These are phyloP conservation scores for Lentinula lateritia DNA, from an alignment of 768 basidiomycete genomes.

Conservation along the genomic window DNA sequence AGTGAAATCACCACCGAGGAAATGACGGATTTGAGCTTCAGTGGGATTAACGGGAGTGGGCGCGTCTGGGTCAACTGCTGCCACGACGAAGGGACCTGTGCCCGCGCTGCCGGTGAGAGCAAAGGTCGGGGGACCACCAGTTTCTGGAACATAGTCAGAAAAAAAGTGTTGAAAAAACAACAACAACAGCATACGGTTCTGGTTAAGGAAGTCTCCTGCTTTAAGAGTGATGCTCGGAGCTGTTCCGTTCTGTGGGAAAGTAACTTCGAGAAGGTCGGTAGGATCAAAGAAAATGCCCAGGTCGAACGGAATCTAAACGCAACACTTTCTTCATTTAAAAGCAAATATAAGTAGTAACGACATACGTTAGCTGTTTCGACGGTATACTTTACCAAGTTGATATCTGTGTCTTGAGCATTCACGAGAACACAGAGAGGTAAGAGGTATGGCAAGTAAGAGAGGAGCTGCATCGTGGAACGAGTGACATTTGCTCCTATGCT, in stretches of 20 bases:
- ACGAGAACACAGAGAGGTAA: conserved; percentile 2
- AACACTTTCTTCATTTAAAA: background rate
- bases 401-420: background rate
- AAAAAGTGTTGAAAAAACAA: background rate
- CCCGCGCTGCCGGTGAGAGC: conserved; percentile 14
- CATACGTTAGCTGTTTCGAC: background rate
- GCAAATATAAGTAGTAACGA: background rate
- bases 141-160: conserved; percentile 19
- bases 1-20: conserved; percentile 38
- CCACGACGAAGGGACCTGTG: conserved; percentile 40
- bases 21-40: conserved; percentile 40
- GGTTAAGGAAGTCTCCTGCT: conserved; percentile 16
- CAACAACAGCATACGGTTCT: conserved; percentile 3
- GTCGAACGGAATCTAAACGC: conserved; percentile 16
- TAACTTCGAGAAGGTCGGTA: conserved; percentile 19
- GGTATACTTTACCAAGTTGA: background rate
- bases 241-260: conserved; percentile 16
- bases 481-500: background rate
- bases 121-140: conserved; percentile 31
- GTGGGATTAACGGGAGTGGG: conserved; percentile 43
- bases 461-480: background rate
- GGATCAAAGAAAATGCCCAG: conserved; percentile 18
- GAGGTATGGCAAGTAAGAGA: conserved; percentile 1
- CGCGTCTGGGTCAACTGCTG: conserved; percentile 43
- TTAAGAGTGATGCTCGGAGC: conserved; percentile 18